Evolutionary conservation across 192 early-diverging fungal genomes (phyloP), one percentile per base, ranked within the genome.

Genomic region (Gamsiella multidivaricata): DNA sequence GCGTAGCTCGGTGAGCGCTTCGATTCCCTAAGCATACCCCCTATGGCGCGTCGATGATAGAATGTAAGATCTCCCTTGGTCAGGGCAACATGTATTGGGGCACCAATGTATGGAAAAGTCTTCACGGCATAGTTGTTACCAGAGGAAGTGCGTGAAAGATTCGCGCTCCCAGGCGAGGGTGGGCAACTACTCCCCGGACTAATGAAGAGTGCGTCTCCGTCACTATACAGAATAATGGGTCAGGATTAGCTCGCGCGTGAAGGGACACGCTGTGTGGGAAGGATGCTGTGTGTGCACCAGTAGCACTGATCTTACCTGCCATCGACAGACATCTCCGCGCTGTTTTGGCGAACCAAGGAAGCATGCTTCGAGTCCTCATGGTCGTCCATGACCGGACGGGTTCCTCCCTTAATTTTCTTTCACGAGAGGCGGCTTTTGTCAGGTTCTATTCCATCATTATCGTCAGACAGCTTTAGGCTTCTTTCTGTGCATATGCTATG

Each of bases 191-290:
- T 60, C 20, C 15, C 41, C 12, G 23, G 58, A 20, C 23, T 43
- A 37, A 22, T 45, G 31, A 11, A n/a, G 25, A 29, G 58, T 31
- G 58, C 46, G 43, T 33, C 26, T 60, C 58, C 43, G n/a, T 46
- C 29, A 20, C 43, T 60, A 37, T 31, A 45, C 41, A 15, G 42
- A 56, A 23, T 60, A 25, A 18, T 42, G 29, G n/a, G 25, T 22
- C 31, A 46, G 26, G 58, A 46, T 60, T 46, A 60, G 58, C 41
- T 60, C 43, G 33, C 26, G 42, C 37, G 37, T 39, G 37, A 39
- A 39, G 37, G 37, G 37, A 39, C 7, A 46, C 28, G 33, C 41
- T 60, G 26, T 29, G 26, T 60, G 3, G 5, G 25, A 28, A 20
- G 37, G 55, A 57, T 26, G 18, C 9, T 57, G 55, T 23, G 31